Evolutionary conservation across 2,329 filamentous ascomycete genomes (phyloP).

Genomic region (Trichoderma sp.): DNA sequence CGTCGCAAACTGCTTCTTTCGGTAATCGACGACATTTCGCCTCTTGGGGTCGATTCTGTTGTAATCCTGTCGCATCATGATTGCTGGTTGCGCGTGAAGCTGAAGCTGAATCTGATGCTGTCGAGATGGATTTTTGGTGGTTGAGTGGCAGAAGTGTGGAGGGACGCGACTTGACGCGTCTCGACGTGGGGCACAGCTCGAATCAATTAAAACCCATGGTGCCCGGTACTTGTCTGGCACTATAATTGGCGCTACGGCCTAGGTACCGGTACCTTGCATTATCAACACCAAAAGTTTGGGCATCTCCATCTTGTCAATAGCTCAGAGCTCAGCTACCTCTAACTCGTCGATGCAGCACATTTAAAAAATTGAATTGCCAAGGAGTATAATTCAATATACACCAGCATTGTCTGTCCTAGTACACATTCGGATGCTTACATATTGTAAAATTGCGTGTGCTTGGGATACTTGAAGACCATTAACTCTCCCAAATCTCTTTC

Average conservation of each 20-base stretch:
- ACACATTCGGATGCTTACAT: not conserved
- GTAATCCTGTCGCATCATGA: slow-evolving; percentile 53
- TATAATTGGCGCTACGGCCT: not conserved
- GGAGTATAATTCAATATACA: not conserved
- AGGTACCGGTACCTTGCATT: not conserved
- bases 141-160: slow-evolving; percentile 18
- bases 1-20: slow-evolving; percentile 83
- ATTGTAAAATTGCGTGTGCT: not conserved
- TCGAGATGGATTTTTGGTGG: not conserved
- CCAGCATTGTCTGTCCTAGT: not conserved
- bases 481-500: not conserved
- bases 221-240: not conserved
- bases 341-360: not conserved
- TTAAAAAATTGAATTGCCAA: not conserved
- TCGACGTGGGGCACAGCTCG: slow-evolving; percentile 26
- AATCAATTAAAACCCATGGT: slow-evolving; percentile 29
- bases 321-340: not conserved
- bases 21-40: slow-evolving; percentile 73
- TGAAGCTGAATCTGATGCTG: not conserved
- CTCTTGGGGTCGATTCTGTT: slow-evolving; percentile 68
- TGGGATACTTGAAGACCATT: not conserved
- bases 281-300: not conserved
- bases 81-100: slow-evolving; percentile 22
- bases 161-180: slow-evolving; percentile 41
- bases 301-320: not conserved